Conservation (phyloP, 2,329 filamentous ascomycete genomes). For the Colletotrichum brevisporum region DNA sequence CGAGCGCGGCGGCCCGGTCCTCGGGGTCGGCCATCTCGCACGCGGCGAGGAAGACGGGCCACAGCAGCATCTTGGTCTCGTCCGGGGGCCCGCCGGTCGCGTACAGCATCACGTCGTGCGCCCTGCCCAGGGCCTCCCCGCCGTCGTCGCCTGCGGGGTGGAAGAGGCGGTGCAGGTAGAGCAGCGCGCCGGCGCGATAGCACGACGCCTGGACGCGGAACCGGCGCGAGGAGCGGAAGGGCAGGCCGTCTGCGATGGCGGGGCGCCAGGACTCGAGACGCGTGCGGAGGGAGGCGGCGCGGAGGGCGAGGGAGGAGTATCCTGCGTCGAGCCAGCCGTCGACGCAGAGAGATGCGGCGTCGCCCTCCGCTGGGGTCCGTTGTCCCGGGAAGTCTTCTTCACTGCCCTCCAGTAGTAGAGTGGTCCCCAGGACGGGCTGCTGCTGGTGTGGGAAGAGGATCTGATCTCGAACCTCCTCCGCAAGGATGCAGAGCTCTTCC, state of each 20-base stretch:
- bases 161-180: constrained; percentile 48
- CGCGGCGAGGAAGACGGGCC: constrained; percentile 48
- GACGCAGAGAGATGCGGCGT: constrained; percentile 5
- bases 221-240: constrained; percentile 46
- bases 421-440: too few species aligned
- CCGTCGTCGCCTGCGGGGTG: constrained; percentile 44
- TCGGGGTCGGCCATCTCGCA: constrained; percentile 45
- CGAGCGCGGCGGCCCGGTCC: constrained; percentile 44
- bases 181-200: constrained; percentile 45
- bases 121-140: constrained; percentile 44
- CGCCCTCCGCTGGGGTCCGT: not conserved
- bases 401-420: too few species aligned
- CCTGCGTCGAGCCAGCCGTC: constrained; percentile 9
- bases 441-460: not conserved
- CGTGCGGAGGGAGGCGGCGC: constrained; percentile 42
- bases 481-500: constrained; percentile 46
- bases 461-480: constrained; percentile 45
- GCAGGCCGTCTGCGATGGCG: constrained; percentile 40
- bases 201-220: constrained; percentile 48
- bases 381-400: not conserved
- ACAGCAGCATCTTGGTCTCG: constrained; percentile 48
- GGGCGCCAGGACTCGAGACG: constrained; percentile 46
- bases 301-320: constrained; percentile 23
- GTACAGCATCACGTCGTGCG: constrained; percentile 49
- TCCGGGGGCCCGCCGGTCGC: constrained; percentile 40